A percentile compares a stretch with the other conserved stretches of the same genome.
Conservation (phyloP, 2,329 filamentous ascomycete genomes). For the Ceratocystiopsis minuta region DNA sequence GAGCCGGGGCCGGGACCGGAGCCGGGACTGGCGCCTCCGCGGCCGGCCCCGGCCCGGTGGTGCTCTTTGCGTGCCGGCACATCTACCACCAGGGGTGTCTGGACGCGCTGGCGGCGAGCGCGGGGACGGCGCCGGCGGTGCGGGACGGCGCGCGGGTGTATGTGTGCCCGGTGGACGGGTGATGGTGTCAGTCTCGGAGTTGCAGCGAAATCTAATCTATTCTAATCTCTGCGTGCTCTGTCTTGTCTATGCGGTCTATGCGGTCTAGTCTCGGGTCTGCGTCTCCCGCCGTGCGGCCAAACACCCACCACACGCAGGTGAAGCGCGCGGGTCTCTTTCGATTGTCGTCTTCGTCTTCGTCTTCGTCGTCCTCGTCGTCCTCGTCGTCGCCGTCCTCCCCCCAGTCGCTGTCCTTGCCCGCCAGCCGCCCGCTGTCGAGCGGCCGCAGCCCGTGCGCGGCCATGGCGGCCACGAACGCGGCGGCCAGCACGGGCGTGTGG, state of each 20-base stretch:
- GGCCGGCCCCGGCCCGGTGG: conserved; percentile 39
- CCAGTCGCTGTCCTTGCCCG: conserved; percentile 56
- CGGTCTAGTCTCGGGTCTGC: neutral
- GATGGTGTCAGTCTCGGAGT: neutral
- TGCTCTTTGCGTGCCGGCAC: conserved; percentile 53
- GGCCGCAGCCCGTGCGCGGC: conserved; percentile 32
- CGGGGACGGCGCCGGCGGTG: neutral
- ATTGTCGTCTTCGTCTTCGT: neutral
- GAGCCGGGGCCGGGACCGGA: conserved; percentile 9
- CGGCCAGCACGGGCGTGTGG: conserved; percentile 41
- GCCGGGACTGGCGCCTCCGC: neutral
- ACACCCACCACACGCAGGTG: conserved; percentile 8
- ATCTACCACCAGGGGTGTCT: conserved; percentile 53
- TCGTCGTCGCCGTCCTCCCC: conserved; percentile 23
- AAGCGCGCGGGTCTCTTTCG: conserved; percentile 1
- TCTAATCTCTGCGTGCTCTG: neutral
- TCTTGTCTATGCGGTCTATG: neutral
- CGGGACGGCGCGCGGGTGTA: conserved; percentile 26
- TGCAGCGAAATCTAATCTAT: too few species aligned
- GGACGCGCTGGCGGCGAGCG: conserved; percentile 39
- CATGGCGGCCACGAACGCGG: conserved; percentile 46
- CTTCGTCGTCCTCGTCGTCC: neutral
- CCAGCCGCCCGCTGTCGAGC: conserved; percentile 43
- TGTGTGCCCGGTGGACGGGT: conserved; percentile 40
- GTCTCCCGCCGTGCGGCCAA: conserved; percentile 4